phyloP scores from a whole-genome alignment of 441 rosid species.

The Gossypium davidsonii region DNA sequence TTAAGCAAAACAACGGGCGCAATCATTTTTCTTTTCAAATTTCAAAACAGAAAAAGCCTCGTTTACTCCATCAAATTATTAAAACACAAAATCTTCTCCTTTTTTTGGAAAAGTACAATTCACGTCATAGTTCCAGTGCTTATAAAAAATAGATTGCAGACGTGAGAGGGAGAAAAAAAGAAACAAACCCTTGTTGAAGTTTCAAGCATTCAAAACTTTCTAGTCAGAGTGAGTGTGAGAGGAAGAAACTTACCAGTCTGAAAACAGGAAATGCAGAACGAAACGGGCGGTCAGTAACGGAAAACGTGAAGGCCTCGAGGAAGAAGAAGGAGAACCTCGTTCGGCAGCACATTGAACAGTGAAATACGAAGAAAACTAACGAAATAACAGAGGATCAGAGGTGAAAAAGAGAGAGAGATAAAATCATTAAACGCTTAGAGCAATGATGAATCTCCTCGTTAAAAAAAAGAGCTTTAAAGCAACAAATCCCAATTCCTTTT shows the following conservation, averaged over 20 bases:
- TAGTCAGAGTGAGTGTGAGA: background rate
- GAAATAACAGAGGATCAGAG: background rate
- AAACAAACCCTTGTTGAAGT: background rate
- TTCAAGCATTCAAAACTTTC: background rate
- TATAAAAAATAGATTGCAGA: background rate
- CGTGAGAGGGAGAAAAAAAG: background rate
- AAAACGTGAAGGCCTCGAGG: background rate
- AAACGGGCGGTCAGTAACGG: slow-evolving; percentile 12
- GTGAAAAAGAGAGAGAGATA: background rate
- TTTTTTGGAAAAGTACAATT: background rate
- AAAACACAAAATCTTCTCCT: background rate
- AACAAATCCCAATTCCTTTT: background rate
- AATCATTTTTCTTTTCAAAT: slow-evolving; percentile 15
- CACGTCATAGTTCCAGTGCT: no score
- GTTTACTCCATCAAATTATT: slow-evolving; percentile 8
- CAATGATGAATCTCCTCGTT: background rate
- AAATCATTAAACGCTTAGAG: background rate
- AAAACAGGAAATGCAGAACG: slow-evolving; percentile 22
- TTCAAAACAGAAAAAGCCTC: slow-evolving; percentile 6
- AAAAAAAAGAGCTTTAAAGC: background rate
- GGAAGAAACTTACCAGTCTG: slow-evolving; percentile 21
- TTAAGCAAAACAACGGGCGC: slow-evolving; percentile 1
- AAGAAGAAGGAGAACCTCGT: slow-evolving; percentile 7
- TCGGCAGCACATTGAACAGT: slow-evolving; percentile 20
- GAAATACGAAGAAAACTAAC: background rate